Conservation (phyloP, 805 yeast species). For the Candida glaebosa region DNA sequence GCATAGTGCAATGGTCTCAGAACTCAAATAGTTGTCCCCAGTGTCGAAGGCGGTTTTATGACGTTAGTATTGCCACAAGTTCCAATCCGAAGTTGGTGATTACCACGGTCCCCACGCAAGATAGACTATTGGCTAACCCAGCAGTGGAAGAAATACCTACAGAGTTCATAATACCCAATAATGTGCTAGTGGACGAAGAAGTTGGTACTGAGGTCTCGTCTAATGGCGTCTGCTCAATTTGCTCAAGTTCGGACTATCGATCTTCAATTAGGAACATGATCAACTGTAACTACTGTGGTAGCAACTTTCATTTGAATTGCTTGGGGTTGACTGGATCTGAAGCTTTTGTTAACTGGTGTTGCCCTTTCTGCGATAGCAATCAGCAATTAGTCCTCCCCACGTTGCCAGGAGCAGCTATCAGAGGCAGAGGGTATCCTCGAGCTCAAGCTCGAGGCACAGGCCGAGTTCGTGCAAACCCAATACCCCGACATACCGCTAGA, state of each 20-base stretch:
- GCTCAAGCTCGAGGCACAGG: background rate
- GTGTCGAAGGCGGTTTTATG: slow-evolving; percentile 47
- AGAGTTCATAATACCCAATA: slow-evolving; percentile 27
- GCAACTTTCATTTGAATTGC: slow-evolving; percentile 39
- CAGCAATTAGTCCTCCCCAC: slow-evolving; percentile 26
- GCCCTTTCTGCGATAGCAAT: slow-evolving; percentile 49
- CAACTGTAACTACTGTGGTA: slow-evolving; percentile 32
- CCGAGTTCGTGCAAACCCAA: background rate
- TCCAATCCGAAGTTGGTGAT: slow-evolving; percentile 9
- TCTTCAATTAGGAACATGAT: slow-evolving; percentile 17
- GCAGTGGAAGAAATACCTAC: slow-evolving; percentile 37
- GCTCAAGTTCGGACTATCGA: slow-evolving; percentile 33
- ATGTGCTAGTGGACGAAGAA: background rate
- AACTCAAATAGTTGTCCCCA: slow-evolving; percentile 61
- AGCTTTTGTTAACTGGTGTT: slow-evolving; percentile 32
- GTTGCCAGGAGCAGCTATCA: background rate
- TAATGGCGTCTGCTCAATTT: slow-evolving; percentile 28
- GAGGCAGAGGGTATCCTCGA: background rate
- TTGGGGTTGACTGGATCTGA: slow-evolving; percentile 25
- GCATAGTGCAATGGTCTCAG: slow-evolving; percentile 56
- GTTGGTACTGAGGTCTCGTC: slow-evolving; percentile 1
- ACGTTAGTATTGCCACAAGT: slow-evolving; percentile 28
- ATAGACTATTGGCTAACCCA: slow-evolving; percentile 28
- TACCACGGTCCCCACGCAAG: slow-evolving; percentile 20
- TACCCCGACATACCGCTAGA: background rate